These are phyloP conservation scores for Aspergillus sp. DNA, from an alignment of 2,329 filamentous ascomycete species.

Conservation along the genomic window DNA sequence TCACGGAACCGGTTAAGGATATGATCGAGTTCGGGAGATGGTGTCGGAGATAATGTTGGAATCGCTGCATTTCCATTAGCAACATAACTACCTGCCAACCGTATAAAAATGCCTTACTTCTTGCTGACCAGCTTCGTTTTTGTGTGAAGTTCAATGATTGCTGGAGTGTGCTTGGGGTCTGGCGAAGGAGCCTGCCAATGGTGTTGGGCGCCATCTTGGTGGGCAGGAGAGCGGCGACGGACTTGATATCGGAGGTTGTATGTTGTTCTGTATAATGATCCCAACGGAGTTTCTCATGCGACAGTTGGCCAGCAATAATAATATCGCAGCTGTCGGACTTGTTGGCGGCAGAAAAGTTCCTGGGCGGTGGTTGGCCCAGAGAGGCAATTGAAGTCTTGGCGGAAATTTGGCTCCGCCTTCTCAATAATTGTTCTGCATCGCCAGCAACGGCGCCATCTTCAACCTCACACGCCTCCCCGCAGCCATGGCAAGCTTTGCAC, in stretches of 20 bases:
- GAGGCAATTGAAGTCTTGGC: constrained; percentile 32
- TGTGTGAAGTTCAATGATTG: constrained; percentile 34
- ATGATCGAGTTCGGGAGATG: constrained; percentile 41
- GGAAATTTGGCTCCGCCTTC: constrained; percentile 36
- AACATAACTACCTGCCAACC: neutral
- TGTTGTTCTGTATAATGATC: neutral
- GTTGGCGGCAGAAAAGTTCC: constrained; percentile 29
- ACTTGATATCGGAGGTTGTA: neutral
- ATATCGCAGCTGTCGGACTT: neutral
- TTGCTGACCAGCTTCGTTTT: constrained; percentile 31
- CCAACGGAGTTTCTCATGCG: neutral
- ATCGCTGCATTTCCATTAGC: constrained; percentile 25
- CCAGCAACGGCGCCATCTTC: constrained; percentile 13
- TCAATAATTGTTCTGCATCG: constrained; percentile 20
- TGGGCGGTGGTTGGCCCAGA: constrained; percentile 21
- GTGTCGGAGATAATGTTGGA: constrained; percentile 40
- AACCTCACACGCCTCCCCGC: constrained; percentile 21
- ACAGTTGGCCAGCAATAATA: neutral
- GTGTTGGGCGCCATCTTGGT: constrained; percentile 39
- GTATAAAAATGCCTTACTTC: constrained; percentile 22
- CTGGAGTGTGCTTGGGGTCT: constrained; percentile 31
- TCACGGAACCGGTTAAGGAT: constrained; percentile 43
- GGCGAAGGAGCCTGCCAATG: constrained; percentile 39
- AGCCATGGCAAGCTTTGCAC: constrained; percentile 62
- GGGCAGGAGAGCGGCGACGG: neutral